Conservation (phyloP, 2,329 filamentous ascomycete species). For the Ceratocystis eucalypticola region DNA sequence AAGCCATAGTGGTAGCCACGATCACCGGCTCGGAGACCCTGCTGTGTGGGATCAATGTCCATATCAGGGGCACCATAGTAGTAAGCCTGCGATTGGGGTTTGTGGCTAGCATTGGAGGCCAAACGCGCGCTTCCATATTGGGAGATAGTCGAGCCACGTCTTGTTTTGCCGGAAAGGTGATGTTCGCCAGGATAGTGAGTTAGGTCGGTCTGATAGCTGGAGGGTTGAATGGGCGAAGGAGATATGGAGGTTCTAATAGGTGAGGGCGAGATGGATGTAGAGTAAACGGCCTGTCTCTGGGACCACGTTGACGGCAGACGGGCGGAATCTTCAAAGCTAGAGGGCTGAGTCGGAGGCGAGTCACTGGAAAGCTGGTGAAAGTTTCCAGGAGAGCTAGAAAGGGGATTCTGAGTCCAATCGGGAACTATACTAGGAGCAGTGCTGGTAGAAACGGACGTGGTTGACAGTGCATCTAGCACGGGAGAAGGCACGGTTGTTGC, state of each 20-base stretch:
- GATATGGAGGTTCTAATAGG: slow-evolving; percentile 16
- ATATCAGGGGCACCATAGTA: slow-evolving; percentile 65
- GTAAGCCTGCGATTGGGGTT: slow-evolving; percentile 62
- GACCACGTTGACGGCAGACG: not conserved
- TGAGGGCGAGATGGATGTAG: not conserved
- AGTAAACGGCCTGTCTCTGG: not conserved
- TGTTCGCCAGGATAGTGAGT: slow-evolving; percentile 23
- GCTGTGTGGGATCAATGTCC: slow-evolving; percentile 50
- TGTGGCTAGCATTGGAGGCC: slow-evolving; percentile 44
- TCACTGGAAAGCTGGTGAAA: slow-evolving; percentile 39
- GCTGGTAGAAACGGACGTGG: slow-evolving; percentile 36
- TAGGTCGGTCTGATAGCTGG: slow-evolving; percentile 40
- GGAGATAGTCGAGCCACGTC: slow-evolving; percentile 24
- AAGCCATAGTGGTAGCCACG: slow-evolving; percentile 70
- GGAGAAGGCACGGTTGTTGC: slow-evolving; percentile 31
- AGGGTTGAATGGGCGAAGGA: slow-evolving; percentile 31
- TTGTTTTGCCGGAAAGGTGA: not conserved
- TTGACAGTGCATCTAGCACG: slow-evolving; percentile 35
- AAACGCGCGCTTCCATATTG: slow-evolving; percentile 36
- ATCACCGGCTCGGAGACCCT: slow-evolving; percentile 48
- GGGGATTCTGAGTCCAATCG: slow-evolving; percentile 31
- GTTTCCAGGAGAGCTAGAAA: slow-evolving; percentile 39
- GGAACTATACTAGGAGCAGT: slow-evolving; percentile 33
- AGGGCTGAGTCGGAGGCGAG: slow-evolving; percentile 40
- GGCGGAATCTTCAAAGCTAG: slow-evolving; percentile 35